These are phyloP conservation scores for Quercus phellos DNA, from an alignment of 331 rosid genomes.

Conservation along the genomic window DNA sequence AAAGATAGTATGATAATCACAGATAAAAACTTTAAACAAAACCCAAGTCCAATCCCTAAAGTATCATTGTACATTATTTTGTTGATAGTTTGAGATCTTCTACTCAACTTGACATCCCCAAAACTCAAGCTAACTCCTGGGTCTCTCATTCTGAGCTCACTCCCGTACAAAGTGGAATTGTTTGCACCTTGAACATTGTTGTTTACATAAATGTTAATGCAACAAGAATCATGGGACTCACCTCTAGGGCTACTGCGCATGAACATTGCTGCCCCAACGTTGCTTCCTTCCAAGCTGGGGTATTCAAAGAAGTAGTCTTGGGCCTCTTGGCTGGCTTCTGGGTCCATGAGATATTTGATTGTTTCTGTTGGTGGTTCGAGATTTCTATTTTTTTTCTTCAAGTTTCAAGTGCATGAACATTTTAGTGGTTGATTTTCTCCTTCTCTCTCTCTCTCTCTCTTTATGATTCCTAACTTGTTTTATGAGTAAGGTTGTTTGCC, in stretches of 20 bases:
- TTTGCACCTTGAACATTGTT: slow-evolving; percentile 72
- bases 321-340: slow-evolving; percentile 23
- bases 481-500: slow-evolving; percentile 27
- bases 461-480: slow-evolving; percentile 24
- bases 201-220: slow-evolving; percentile 79
- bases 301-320: slow-evolving; percentile 21
- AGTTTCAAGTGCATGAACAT: background rate
- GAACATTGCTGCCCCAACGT: slow-evolving; percentile 65
- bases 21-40: slow-evolving; percentile 18
- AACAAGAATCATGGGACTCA: slow-evolving; percentile 45
- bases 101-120: slow-evolving; percentile 38
- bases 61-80: slow-evolving; percentile 10
- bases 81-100: slow-evolving; percentile 6
- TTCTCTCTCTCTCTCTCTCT: background rate
- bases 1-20: slow-evolving; percentile 22
- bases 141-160: slow-evolving; percentile 64
- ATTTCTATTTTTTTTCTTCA: background rate
- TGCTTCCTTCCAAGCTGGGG: slow-evolving; percentile 49
- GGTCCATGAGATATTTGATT: slow-evolving; percentile 21
- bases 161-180: slow-evolving; percentile 52
- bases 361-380: background rate
- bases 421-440: background rate
- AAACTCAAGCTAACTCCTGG: slow-evolving; percentile 64
- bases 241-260: slow-evolving; percentile 26
- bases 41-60: slow-evolving; percentile 3